Base-by-base conservation (phyloP, 257 asterid genomes). In the Leonotis leonurus region DNA sequence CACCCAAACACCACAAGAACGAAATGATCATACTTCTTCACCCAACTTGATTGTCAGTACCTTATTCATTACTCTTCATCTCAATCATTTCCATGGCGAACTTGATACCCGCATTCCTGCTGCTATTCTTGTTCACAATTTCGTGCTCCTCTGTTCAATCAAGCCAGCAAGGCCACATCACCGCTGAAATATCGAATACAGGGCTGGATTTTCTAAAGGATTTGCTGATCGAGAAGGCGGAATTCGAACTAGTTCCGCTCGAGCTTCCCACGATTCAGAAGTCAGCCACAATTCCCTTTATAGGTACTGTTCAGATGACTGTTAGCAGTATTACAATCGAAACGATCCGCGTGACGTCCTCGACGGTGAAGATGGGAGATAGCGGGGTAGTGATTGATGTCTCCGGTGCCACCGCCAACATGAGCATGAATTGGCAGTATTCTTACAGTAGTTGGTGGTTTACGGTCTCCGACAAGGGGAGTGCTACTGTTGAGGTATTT, bases 361-460 rank as follows among this genome's bases (percentile, higher is more conserved):
- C 99, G 2, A 79, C 86, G 52, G 74, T 83, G 29, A 74, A 65
- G 73, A 55, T 79, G 41, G 97, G 97, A 27, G 96, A 87, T 65
- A 64, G 56, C 29, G 96, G 95, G 20, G 72, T 89, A 5, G 70
- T 84, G 43, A 70, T 93, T 8, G 83, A 73, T 67, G 85, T 85
- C 56, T 71, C 95, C 56, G 96, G 89, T 0, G 96, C 97, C 41
- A 87, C 91, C 17, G 99, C 94, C 0, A 82, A 85, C 77, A 35
- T 93, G 81, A 80, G 84, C 59, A 59, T 85, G 95, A 62, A 75
- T 53, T 93, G 99, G 99, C 65, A 70, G 80, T 93, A 93, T 76
- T 70, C 86, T 0, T 93, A 93, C 76, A 75, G 64, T 14, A 70
- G 73, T 43, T 85, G 90, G 95, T 79, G 51, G 68, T 6, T 93